Evolutionary conservation across 805 yeast species (phyloP), one percentile per base, ranked within the genome.

Genomic region (Ogataea chonburiensis): DNA sequence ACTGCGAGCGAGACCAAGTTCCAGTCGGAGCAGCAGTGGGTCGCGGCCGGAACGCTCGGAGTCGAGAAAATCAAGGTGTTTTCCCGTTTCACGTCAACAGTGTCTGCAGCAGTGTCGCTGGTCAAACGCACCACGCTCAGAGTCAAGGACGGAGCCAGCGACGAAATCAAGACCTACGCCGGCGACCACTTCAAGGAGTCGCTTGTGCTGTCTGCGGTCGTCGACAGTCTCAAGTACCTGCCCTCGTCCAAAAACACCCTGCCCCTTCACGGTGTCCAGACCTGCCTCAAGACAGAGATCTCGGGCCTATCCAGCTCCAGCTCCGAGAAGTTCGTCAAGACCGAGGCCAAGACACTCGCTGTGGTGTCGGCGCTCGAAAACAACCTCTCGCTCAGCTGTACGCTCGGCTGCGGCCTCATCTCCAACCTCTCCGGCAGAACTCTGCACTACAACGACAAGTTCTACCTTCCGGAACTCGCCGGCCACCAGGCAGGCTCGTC

Each of bases 391-490:
- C 43, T 79, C 19, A 73, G 73, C 31, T 45, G 73, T 2, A 62
- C 75, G 2, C 50, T 69, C 4, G 71, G 71, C 28, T 63, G 73
- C 24, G 96, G 95, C 4, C 66, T 68, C 37, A 64, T 86, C 18
- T 61, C 66, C 39, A 65, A 74, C 37, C 53, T 71, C 13, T 41
- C 55, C 4, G 41, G 47, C 40, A 40, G 41, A 12, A 51, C 59
- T 5, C 61, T 85, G 2, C 89, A 84, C 51, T 53, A 81, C 19
- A 72, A 81, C 54, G 98, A 91, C 58, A 73, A 85, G 46, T 91
- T 89, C 56, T 86, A 80, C 52, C 67, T 85, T 28, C 95, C 40
- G 12, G 45, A 56, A 15, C 40, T 56, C 11, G 11, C 28, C 14
- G 31, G 31, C 17, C 4, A 15, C 7, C 7, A 46, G 11, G 56